phyloP scores from a whole-genome alignment of 352 stramenopile genomes.

The Phytophthora podocarpi region DNA sequence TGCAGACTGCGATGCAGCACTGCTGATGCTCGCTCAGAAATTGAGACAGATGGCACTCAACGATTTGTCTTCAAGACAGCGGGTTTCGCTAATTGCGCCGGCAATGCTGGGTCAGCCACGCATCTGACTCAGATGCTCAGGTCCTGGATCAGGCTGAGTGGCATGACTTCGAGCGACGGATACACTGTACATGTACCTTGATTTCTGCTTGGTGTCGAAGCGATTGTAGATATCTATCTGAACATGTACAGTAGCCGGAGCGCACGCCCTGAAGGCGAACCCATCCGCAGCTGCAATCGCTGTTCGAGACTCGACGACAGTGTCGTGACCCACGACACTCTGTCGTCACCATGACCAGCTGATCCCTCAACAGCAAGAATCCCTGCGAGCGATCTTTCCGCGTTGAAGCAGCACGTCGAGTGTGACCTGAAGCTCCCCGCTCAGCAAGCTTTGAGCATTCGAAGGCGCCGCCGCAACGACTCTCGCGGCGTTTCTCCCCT shows the following conservation, averaged over 20 bases:
- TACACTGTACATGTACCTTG: too few species aligned
- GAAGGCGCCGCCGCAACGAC: neutral
- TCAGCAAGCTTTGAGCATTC: neutral
- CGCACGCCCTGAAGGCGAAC: too few species aligned
- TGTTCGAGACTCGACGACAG: conserved; percentile 3
- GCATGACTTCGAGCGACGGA: neutral
- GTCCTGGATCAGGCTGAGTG: neutral
- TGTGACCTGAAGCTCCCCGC: neutral
- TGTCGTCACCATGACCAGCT: conserved; percentile 15
- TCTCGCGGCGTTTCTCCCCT: conserved; percentile 25
- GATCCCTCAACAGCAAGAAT: neutral
- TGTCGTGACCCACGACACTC: neutral
- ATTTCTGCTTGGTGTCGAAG: too few species aligned
- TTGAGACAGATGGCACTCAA: too few species aligned
- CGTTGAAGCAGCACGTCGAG: conserved; percentile 1
- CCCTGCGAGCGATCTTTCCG: conserved; percentile 17
- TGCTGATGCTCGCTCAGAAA: too few species aligned
- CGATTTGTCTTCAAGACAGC: neutral
- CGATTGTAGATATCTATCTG: too few species aligned
- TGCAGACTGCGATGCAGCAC: too few species aligned
- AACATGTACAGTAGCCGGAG: too few species aligned
- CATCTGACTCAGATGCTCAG: neutral
- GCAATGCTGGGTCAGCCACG: too few species aligned
- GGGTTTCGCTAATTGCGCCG: conserved; percentile 20
- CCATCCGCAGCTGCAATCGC: neutral